Conservation (phyloP, 345 rosid genomes). For the Hibiscus tridactylites region DNA sequence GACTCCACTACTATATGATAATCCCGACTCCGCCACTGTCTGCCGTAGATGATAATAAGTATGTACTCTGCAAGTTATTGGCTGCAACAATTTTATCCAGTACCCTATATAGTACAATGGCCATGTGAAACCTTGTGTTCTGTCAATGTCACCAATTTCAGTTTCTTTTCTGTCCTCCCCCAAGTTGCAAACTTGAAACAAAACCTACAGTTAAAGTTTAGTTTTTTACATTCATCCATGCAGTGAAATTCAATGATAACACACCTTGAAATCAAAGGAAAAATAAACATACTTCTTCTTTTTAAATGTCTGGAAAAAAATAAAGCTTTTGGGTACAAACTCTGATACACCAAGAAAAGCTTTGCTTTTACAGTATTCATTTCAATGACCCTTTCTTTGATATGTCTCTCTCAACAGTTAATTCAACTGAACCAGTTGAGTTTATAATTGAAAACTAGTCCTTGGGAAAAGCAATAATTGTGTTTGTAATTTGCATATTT, state of each 20-base stretch:
- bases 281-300: conserved; percentile 3
- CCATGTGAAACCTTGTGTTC: conserved; percentile 23
- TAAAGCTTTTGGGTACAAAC: conserved; percentile 17
- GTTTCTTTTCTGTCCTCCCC: background rate
- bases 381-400: conserved; percentile 14
- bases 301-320: background rate
- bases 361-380: conserved; percentile 17
- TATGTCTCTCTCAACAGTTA: conserved; percentile 25
- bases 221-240: background rate
- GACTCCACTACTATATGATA: too few relatives aligned
- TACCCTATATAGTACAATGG: conserved; percentile 7
- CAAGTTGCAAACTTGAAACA: background rate
- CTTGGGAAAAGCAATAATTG: background rate
- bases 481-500: background rate
- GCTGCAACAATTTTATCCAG: background rate
- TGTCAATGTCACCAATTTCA: conserved; percentile 18
- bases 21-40: too few relatives aligned
- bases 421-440: background rate
- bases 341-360: conserved; percentile 9
- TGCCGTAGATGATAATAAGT: background rate
- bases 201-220: background rate
- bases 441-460: background rate
- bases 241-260: background rate
- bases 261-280: background rate
- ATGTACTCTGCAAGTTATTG: background rate